phyloP scores from a whole-genome alignment of 352 stramenopile species.

The Phytopythium vexans region DNA sequence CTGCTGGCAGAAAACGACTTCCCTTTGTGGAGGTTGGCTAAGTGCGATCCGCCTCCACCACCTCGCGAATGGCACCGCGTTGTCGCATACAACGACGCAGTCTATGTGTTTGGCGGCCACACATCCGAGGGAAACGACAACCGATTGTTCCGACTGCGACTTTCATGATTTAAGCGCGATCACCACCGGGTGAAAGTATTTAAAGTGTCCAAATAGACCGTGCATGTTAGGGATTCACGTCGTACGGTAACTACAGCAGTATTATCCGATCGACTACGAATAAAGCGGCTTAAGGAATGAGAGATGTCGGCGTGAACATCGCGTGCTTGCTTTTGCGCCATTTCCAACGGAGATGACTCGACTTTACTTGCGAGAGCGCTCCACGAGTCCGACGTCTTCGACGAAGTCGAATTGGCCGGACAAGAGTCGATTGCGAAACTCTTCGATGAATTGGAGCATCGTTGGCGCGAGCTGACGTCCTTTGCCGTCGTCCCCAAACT shows the following conservation, averaged over 20 bases:
- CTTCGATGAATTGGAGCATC: conserved; percentile 71
- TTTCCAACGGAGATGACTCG: too few species aligned
- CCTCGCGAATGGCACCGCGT: conserved; percentile 55
- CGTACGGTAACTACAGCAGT: too few species aligned
- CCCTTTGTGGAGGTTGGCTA: conserved; percentile 47
- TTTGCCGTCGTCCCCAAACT: conserved; percentile 66
- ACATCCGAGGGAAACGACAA: conserved; percentile 47
- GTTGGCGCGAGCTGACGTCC: conserved; percentile 41
- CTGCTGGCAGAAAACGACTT: conserved; percentile 16
- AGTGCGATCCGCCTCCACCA: conserved; percentile 30
- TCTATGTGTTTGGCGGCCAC: conserved; percentile 58
- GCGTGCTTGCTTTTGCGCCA: too few species aligned
- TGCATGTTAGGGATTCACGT: too few species aligned
- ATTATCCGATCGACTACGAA: too few species aligned
- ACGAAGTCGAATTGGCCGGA: conserved; percentile 82
- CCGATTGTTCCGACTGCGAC: conserved; percentile 34
- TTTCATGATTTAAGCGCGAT: conserved; percentile 73
- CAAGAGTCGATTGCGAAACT: conserved; percentile 78
- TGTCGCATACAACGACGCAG: conserved; percentile 31
- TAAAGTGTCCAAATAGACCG: conserved; percentile 61
- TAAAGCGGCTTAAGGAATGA: too few species aligned
- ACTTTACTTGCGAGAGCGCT: conserved; percentile 61
- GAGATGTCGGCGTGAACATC: too few species aligned
- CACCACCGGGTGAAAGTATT: conserved; percentile 78
- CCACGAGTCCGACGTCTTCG: conserved; percentile 76